These are phyloP conservation scores for Fusarium dimerum DNA, from an alignment of 2,329 filamentous ascomycete species.

Conservation along the genomic window DNA sequence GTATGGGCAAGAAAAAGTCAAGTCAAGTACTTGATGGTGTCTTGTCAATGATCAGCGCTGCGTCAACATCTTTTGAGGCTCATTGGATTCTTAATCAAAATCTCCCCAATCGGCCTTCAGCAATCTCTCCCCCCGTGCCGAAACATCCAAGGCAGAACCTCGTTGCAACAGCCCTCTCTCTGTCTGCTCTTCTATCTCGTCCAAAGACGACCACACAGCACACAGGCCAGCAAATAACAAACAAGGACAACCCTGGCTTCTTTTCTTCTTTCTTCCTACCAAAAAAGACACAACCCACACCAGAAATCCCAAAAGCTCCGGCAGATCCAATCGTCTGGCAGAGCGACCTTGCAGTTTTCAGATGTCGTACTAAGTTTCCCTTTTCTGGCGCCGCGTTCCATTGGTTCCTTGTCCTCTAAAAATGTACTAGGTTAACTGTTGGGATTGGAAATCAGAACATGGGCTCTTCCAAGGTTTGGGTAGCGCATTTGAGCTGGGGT, in stretches of 20 bases:
- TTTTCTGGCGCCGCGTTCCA: background rate
- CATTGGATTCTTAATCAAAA: conserved; percentile 10
- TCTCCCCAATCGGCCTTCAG: conserved; percentile 4
- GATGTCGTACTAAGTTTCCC: no score
- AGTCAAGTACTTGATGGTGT: no score
- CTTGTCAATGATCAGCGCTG: no score
- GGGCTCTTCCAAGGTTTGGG: background rate
- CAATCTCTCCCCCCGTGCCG: conserved; percentile 1
- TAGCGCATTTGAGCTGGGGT: background rate
- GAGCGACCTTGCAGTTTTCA: no score
- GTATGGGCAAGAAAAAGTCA: no score
- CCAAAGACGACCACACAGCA: no score
- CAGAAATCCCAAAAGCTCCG: conserved; percentile 6
- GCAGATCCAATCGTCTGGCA: background rate
- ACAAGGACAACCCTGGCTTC: no score
- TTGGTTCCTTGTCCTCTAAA: background rate
- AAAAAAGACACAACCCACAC: background rate
- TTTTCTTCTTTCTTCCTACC: background rate
- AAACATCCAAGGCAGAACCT: conserved; percentile 23
- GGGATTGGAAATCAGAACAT: background rate
- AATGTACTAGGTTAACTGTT: background rate
- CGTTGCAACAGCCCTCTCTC: background rate
- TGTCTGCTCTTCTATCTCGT: no score
- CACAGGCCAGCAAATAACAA: no score
- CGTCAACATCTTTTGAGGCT: conserved; percentile 4